Evolutionary conservation across 1,139 yeast species (phyloP).

Genomic region (Zygoascus sp.): DNA sequence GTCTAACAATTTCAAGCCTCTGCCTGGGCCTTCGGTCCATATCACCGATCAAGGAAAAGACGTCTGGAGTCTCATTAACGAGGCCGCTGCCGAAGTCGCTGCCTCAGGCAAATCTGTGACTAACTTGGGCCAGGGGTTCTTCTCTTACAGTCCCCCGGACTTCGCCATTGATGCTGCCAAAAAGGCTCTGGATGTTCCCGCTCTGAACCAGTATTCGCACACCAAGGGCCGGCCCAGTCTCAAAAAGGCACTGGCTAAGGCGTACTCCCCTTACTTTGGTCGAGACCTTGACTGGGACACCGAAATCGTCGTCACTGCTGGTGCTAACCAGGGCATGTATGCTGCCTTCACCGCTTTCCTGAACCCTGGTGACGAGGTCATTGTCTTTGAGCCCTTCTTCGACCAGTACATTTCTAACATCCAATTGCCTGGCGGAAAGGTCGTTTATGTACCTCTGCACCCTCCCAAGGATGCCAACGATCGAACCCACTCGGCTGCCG

Average conservation of each 20-base stretch:
- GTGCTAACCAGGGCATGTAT: slow-evolving; percentile 94
- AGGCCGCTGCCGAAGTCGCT: slow-evolving; percentile 73
- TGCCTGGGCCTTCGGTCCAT: slow-evolving; percentile 26
- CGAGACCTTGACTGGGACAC: slow-evolving; percentile 53
- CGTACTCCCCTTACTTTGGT: slow-evolving; percentile 64
- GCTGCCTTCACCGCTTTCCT: slow-evolving; percentile 80
- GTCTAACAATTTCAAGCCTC: slow-evolving; percentile 17
- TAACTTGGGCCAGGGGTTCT: slow-evolving; percentile 94
- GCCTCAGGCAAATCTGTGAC: slow-evolving; percentile 67
- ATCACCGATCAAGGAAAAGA: slow-evolving; percentile 48
- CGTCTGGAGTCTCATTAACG: slow-evolving; percentile 92
- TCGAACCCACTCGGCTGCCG: slow-evolving; percentile 69
- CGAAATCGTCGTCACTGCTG: slow-evolving; percentile 81
- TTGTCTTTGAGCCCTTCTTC: slow-evolving; percentile 96
- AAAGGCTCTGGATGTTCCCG: slow-evolving; percentile 64
- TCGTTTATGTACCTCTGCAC: slow-evolving; percentile 75
- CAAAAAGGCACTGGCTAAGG: slow-evolving; percentile 59
- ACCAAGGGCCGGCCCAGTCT: slow-evolving; percentile 82
- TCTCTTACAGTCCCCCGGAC: slow-evolving; percentile 88
- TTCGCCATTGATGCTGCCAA: slow-evolving; percentile 85
- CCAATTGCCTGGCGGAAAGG: slow-evolving; percentile 88
- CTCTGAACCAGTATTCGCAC: slow-evolving; percentile 86
- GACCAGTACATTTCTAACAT: slow-evolving; percentile 95
- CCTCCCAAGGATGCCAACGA: slow-evolving; percentile 71
- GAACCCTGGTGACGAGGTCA: slow-evolving; percentile 87